Base-by-base conservation (phyloP, 192 early-diverging fungal species). In the Coemansia pectinata region DNA sequence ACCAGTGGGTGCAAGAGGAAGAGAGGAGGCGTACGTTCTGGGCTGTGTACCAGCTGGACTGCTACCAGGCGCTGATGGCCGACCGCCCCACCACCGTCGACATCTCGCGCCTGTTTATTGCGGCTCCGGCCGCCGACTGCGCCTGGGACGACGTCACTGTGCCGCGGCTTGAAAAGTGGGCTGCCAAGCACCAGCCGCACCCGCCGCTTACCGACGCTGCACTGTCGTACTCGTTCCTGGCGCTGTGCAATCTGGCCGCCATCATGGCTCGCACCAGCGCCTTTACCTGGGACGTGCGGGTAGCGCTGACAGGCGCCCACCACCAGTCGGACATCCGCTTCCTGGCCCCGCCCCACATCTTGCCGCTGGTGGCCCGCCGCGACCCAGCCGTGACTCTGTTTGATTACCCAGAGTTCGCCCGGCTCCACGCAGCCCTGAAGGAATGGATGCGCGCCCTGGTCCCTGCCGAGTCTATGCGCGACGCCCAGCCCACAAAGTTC, bases 11-110 rank as follows among this genome's bases (percentile, higher is more conserved):
- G 10, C 53, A 50, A 19, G 66, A 70, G 48, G 79, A 82, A 60
- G 64, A 69, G 41, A 71, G 77, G 63, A 68, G 79, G 14, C 79
- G 79, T 52, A 82, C 79, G n/a, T 82, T 77, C 63, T 82, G 79
- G 79, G 74, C 70, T 2, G 74, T 74, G 41, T 82, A 82, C 72
- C 79, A 82, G 74, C 48, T 74, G 15, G 79, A 82, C 65, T 71
- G 79, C 74, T 77, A 82, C 72, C 75, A 82, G 68, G 63, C 74
- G 39, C 58, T 77, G 36, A 52, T 82, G 62, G 72, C 79, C 38
- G 79, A 82, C 59, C 79, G 79, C 6, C 79, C 74, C 3, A 69
- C 73, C 66, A 82, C 74, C 23, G 70, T 82, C 62, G 74, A 71
- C 68, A 41, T 55, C 14, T 58, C 71, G 34, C 79, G 71, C 25